A percentile compares a stretch with the other conserved stretches of the same genome.
Conservation (phyloP, 805 yeast species). For the Lipomyces orientalis region DNA sequence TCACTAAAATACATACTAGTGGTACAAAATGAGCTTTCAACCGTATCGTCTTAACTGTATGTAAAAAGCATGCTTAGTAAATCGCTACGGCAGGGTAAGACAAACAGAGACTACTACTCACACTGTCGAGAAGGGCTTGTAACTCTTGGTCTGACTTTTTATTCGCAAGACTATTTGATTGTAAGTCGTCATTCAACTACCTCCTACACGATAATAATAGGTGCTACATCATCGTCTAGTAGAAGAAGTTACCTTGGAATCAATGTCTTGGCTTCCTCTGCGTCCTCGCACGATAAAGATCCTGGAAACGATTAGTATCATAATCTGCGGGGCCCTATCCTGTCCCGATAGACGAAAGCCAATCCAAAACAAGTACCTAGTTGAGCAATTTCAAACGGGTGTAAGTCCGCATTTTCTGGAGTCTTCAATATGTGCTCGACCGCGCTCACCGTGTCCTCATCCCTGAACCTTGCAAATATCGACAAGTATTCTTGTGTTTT, state of each 20-base stretch:
- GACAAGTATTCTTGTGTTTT: constrained; percentile 88
- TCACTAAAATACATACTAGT: background rate
- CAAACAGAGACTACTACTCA: constrained; percentile 53
- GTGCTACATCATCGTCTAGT: background rate
- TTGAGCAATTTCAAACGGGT: constrained; percentile 96
- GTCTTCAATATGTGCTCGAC: constrained; percentile 83
- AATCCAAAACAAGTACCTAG: constrained; percentile 47
- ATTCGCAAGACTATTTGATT: constrained; percentile 61
- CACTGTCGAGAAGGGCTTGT: constrained; percentile 84
- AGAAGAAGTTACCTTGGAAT: constrained; percentile 58
- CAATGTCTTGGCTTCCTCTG: constrained; percentile 94
- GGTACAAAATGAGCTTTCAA: background rate
- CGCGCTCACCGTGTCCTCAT: constrained; percentile 89
- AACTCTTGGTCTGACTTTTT: constrained; percentile 87
- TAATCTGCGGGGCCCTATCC: background rate
- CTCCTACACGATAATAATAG: background rate
- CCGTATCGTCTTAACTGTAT: background rate
- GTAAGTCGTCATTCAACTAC: background rate
- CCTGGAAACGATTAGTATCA: constrained; percentile 48
- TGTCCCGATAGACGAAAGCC: background rate
- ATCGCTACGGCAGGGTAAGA: background rate
- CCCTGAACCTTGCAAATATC: constrained; percentile 87
- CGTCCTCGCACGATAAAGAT: constrained; percentile 91
- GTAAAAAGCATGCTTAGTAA: background rate
- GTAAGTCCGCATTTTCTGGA: constrained; percentile 75